Evolutionary conservation across 1,284 basidiomycete species (phyloP).

Genomic region (Trametes pubescens): DNA sequence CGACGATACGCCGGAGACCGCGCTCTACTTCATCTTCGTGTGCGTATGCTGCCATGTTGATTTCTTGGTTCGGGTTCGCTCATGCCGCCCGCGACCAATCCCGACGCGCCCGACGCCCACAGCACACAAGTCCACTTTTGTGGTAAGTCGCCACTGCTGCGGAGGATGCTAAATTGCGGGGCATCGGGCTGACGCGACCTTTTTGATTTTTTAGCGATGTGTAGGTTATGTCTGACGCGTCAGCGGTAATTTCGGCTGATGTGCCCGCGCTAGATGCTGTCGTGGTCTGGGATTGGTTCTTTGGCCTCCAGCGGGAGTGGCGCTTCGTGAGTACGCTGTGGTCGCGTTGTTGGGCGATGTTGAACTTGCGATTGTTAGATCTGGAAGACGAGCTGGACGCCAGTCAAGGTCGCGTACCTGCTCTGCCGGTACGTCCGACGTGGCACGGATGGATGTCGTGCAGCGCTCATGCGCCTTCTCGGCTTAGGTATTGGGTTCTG

Average conservation of each 20-base stretch:
- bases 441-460: constrained; percentile 21
- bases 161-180: not conserved
- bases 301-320: constrained; percentile 77
- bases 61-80: constrained; percentile 31
- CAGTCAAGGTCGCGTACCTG: constrained; percentile 79
- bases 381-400: constrained; percentile 83
- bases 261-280: constrained; percentile 64
- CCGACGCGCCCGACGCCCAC: not conserved
- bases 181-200: constrained; percentile 32
- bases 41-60: constrained; percentile 48
- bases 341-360: constrained; percentile 10
- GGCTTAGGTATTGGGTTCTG: constrained; percentile 77
- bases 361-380: constrained; percentile 53
- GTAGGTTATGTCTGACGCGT: constrained; percentile 51
- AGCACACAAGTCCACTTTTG: constrained; percentile 84
- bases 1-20: constrained; percentile 51
- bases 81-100: constrained; percentile 4
- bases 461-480: constrained; percentile 11
- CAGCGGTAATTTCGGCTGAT: constrained; percentile 36
- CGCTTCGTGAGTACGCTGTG: constrained; percentile 60
- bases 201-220: constrained; percentile 65
- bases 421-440: constrained; percentile 70
- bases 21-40: constrained; percentile 61
- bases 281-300: constrained; percentile 83
- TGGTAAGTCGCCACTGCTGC: constrained; percentile 57